A percentile compares a stretch with the other conserved stretches of the same genome.
These are phyloP conservation scores for Oropetium thomaeum DNA, from an alignment of 176 grass and related monocot species.

Conservation along the genomic window DNA sequence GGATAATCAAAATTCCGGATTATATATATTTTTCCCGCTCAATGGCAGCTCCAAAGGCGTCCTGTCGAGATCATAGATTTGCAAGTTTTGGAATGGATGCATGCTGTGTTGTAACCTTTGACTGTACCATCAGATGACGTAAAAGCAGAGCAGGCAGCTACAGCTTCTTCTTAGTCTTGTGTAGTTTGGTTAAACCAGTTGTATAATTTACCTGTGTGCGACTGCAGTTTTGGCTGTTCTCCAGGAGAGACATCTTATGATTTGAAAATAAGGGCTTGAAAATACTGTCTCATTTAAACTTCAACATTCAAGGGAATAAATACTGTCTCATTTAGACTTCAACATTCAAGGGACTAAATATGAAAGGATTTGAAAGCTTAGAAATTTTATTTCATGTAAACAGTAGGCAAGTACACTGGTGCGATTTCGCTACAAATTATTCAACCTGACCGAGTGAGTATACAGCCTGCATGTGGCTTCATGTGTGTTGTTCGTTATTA, in stretches of 20 bases:
- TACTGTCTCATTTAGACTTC: background rate
- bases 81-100: background rate
- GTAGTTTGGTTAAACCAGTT: background rate
- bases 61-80: constrained; percentile 64
- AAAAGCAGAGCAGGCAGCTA: background rate
- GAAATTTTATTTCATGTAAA: background rate
- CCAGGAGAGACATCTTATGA: background rate
- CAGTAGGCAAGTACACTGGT: background rate
- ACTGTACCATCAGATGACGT: background rate
- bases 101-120: background rate
- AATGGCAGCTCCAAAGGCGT: constrained; percentile 83
- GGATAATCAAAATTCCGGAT: background rate
- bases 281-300: background rate
- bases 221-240: background rate
- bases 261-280: background rate
- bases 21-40: background rate
- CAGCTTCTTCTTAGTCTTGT: background rate
- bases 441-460: constrained; percentile 12
- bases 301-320: background rate
- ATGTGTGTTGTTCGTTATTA: background rate
- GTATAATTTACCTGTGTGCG: background rate
- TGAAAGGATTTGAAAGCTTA: background rate
- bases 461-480: background rate
- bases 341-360: background rate
- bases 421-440: constrained; percentile 17